Evolutionary conservation across 352 stramenopile species (phyloP).

Genomic region (Aphanomyces invadans): DNA sequence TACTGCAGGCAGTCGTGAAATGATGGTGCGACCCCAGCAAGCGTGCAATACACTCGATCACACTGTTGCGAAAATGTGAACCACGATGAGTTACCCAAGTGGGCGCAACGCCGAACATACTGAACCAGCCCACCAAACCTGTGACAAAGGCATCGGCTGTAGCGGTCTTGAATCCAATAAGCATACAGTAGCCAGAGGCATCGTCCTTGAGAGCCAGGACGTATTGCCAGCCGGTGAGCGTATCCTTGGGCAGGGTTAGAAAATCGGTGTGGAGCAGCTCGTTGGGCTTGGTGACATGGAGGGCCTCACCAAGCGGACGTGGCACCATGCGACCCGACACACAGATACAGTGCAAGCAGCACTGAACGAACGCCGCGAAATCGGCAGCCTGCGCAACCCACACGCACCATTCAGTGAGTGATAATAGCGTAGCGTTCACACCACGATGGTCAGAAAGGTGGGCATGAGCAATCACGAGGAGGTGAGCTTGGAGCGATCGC

Average conservation of each 20-base stretch:
- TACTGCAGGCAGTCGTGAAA: neutral
- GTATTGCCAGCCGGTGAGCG: neutral
- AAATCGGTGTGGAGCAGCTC: constrained; percentile 37
- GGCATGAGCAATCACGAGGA: neutral
- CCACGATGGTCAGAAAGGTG: neutral
- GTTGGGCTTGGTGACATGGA: constrained; percentile 32
- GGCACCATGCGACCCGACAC: constrained; percentile 12
- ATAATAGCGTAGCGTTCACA: neutral
- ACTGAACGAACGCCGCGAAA: constrained; percentile 5
- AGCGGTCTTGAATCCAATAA: too few species aligned
- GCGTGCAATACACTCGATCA: neutral
- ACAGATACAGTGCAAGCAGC: constrained; percentile 19
- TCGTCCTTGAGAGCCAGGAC: neutral
- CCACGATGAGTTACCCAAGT: neutral
- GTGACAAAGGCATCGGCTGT: too few species aligned
- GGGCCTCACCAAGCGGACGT: constrained; percentile 24
- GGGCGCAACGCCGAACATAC: neutral
- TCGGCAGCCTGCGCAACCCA: constrained; percentile 24
- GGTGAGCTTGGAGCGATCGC: neutral
- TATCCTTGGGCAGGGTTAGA: constrained; percentile 25
- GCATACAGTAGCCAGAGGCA: neutral
- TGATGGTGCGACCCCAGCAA: neutral
- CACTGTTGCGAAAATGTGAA: neutral
- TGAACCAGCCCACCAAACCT: too few species aligned
- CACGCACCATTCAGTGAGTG: neutral